Conservation (phyloP, 345 rosid species). For the Linum lewisii region DNA sequence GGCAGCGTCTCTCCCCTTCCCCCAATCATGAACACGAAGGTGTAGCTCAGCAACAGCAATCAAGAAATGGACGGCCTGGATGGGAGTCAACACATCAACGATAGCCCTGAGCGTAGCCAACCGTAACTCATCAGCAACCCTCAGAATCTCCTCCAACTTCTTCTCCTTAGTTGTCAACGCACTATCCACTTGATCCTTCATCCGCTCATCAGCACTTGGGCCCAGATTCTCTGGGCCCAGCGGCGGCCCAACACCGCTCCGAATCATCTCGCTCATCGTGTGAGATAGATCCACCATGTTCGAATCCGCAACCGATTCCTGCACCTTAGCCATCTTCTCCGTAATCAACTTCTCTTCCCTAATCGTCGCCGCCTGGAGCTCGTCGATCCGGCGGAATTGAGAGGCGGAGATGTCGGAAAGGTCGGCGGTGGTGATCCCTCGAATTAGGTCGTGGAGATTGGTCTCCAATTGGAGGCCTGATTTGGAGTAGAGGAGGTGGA, state of each 20-base stretch:
- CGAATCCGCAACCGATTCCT: constrained; percentile 6
- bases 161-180: neutral
- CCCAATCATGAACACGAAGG: too few relatives aligned
- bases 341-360: constrained; percentile 29
- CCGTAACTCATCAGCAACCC: neutral
- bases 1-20: too few relatives aligned
- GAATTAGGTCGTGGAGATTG: constrained; percentile 18
- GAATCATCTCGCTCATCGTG: neutral
- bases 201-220: neutral
- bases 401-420: constrained; percentile 28
- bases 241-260: neutral
- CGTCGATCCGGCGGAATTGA: constrained; percentile 27
- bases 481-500: constrained; percentile 43
- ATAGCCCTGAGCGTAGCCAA: neutral
- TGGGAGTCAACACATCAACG: too few relatives aligned
- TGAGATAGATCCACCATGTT: neutral
- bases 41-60: too few relatives aligned
- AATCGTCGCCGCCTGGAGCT: constrained; percentile 19
- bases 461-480: constrained; percentile 36
- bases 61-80: too few relatives aligned
- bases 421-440: constrained; percentile 27
- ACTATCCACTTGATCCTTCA: neutral
- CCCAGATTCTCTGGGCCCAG: constrained; percentile 1
- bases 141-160: neutral
- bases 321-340: constrained; percentile 32